Evolutionary conservation across 352 stramenopile species (phyloP).

Genomic region (Phytophthora pisi): DNA sequence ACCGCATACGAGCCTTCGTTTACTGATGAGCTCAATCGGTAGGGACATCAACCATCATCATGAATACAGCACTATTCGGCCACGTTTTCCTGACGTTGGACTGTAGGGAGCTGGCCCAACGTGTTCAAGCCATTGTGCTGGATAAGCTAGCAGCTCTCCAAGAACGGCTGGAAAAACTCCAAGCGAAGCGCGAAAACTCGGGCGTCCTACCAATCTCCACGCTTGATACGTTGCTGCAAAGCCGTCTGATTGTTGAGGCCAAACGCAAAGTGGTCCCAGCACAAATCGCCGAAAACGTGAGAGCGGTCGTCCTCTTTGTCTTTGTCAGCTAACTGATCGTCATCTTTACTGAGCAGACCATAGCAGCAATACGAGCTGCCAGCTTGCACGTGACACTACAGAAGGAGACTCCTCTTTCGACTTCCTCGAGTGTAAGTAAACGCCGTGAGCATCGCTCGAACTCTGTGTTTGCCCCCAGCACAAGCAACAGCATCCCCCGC

Average conservation of each 20-base stretch:
- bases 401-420: not conserved
- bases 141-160: constrained; percentile 50
- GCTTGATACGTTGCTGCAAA: constrained; percentile 55
- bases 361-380: constrained; percentile 47
- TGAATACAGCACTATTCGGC: not conserved
- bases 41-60: not conserved
- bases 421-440: not conserved
- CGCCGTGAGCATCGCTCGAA: constrained; percentile 16
- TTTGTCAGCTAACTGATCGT: not conserved
- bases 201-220: constrained; percentile 53
- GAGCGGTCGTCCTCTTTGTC: not conserved
- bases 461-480: constrained; percentile 4
- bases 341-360: constrained; percentile 35
- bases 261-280: constrained; percentile 59
- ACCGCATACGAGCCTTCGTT: constrained; percentile 51
- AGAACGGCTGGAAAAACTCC: constrained; percentile 47
- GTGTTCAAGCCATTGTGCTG: constrained; percentile 48
- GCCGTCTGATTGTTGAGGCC: constrained; percentile 63
- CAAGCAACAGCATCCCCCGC: constrained; percentile 1
- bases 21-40: constrained; percentile 56
- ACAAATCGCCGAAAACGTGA: constrained; percentile 52
- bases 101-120: constrained; percentile 46
- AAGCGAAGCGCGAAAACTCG: constrained; percentile 44
- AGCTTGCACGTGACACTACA: constrained; percentile 28
- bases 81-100: not conserved